Percentiles rank a stretch among this genome's conserved stretches.
Conservation (phyloP, 768 basidiomycete species). For the Hypsizygus marmoreus region DNA sequence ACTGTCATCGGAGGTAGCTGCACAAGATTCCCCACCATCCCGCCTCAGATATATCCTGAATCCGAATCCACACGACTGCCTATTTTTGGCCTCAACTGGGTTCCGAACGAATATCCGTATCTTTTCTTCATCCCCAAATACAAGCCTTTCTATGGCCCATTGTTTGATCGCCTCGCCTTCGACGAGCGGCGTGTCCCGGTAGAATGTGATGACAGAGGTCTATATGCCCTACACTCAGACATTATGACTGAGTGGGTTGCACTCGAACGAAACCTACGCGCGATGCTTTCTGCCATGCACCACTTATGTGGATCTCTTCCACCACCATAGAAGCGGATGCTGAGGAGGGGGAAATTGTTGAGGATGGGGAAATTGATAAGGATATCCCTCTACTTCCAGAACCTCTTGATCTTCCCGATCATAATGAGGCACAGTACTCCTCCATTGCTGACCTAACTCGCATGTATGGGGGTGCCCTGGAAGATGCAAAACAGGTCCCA, state of each 20-base stretch:
- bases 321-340: no score
- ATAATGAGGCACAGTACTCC: not conserved
- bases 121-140: not conserved
- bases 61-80: no score
- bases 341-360: no score
- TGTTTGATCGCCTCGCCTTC: conserved; percentile 1
- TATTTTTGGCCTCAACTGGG: no score
- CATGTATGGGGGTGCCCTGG: not conserved
- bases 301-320: not conserved
- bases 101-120: conserved; percentile 1
- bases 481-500: no score
- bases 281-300: conserved; percentile 6
- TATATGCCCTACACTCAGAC: not conserved
- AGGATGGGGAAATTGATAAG: no score
- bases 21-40: no score
- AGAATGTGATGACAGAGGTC: not conserved
- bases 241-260: not conserved
- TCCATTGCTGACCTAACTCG: not conserved
- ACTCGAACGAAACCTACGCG: conserved; percentile 7
- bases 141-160: conserved; percentile 1
- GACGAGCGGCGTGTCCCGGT: not conserved
- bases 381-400: not conserved
- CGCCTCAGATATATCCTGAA: no score
- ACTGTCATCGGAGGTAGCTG: no score
- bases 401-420: not conserved